phyloP scores from a whole-genome alignment of 192 early-diverging fungal species.

The Gigaspora rosea region DNA sequence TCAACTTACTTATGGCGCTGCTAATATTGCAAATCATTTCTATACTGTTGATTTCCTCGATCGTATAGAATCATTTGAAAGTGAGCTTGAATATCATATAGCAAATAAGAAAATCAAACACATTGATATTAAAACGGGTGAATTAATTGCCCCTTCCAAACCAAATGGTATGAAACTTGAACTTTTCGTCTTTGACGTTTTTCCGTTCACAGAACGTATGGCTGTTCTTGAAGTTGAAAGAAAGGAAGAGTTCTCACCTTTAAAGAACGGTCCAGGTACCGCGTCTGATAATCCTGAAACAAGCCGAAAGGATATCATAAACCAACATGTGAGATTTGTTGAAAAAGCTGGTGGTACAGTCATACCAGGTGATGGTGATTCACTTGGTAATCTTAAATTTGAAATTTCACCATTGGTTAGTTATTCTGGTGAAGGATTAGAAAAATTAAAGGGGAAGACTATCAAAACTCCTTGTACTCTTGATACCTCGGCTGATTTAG shows the following conservation, averaged over 20 bases:
- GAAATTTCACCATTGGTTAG: slow-evolving; percentile 90
- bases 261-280: slow-evolving; percentile 95
- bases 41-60: slow-evolving; percentile 91
- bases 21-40: slow-evolving; percentile 99
- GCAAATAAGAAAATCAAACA: slow-evolving; percentile 98
- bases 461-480: slow-evolving; percentile 60
- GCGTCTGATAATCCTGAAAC: slow-evolving; percentile 93
- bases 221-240: slow-evolving; percentile 93
- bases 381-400: slow-evolving; percentile 54
- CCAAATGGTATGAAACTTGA: slow-evolving; percentile 98
- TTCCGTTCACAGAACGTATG: slow-evolving; percentile 85
- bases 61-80: slow-evolving; percentile 81
- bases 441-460: slow-evolving; percentile 70
- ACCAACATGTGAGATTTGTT: slow-evolving; percentile 86
- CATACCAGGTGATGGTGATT: slow-evolving; percentile 47
- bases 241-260: slow-evolving; percentile 93
- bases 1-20: slow-evolving; percentile 83
- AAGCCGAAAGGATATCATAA: slow-evolving; percentile 82
- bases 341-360: slow-evolving; percentile 83
- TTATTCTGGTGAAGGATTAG: slow-evolving; percentile 93
- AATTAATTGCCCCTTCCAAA: slow-evolving; percentile 66
- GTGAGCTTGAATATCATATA: slow-evolving; percentile 90
- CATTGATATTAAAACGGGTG: slow-evolving; percentile 76
- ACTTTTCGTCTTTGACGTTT: slow-evolving; percentile 99
- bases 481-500: slow-evolving; percentile 41